Conservation (phyloP, 2,329 filamentous ascomycete species). For the Phoma sp. region DNA sequence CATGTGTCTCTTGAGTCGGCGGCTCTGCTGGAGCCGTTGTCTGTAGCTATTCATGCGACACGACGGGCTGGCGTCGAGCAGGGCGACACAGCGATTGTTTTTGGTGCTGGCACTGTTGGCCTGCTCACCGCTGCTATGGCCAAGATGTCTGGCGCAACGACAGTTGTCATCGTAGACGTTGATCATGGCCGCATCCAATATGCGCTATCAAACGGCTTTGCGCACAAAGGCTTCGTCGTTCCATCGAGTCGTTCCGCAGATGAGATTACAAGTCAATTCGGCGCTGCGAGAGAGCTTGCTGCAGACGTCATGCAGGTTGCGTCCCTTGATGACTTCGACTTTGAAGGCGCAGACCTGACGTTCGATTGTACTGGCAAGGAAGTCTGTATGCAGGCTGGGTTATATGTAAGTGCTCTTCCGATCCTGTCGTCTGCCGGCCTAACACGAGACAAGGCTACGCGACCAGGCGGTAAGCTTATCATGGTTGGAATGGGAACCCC, state of each 20-base stretch:
- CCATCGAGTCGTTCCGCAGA: conserved; percentile 29
- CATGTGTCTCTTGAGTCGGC: conserved; percentile 50
- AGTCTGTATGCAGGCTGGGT: conserved; percentile 51
- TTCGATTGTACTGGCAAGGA: conserved; percentile 53
- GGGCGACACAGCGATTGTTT: conserved; percentile 79
- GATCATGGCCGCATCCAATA: conserved; percentile 50
- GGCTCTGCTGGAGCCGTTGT: conserved; percentile 64
- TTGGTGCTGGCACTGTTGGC: conserved; percentile 75
- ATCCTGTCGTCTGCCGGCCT: background rate
- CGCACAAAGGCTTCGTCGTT: conserved; percentile 47
- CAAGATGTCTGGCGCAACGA: conserved; percentile 49
- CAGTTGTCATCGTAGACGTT: conserved; percentile 50
- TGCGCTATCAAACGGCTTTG: conserved; percentile 47
- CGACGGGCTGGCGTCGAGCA: conserved; percentile 74
- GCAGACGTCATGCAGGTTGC: conserved; percentile 46
- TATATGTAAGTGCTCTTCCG: conserved; percentile 43
- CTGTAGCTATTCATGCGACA: conserved; percentile 84
- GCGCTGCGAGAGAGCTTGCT: conserved; percentile 45
- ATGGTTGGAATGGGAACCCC: conserved; percentile 65
- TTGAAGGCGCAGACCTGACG: conserved; percentile 49
- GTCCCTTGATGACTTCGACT: conserved; percentile 44
- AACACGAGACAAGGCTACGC: conserved; percentile 43
- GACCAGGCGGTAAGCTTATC: conserved; percentile 59
- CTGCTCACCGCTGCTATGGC: conserved; percentile 50
- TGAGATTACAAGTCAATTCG: conserved; percentile 42